phyloP scores from a whole-genome alignment of 257 asterid species.

The Parsonsia alboflavescens region DNA sequence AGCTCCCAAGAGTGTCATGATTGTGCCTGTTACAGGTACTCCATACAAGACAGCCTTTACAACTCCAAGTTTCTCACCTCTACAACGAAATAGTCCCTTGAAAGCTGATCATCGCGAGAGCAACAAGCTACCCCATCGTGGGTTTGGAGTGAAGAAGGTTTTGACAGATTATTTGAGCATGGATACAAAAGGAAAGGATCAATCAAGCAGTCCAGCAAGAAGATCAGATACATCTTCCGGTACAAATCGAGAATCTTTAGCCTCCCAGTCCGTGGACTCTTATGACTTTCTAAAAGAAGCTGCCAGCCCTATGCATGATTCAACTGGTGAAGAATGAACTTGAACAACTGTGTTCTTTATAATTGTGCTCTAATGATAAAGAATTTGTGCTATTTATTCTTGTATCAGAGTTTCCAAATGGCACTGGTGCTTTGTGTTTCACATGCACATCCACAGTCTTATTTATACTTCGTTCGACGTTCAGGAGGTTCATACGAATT shows the following conservation, averaged over 20 bases:
- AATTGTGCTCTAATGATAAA: background rate
- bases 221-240: conserved; percentile 42
- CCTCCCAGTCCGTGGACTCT: conserved; percentile 40
- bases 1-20: conserved; percentile 35
- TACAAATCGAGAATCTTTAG: conserved; percentile 31
- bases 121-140: conserved; percentile 33
- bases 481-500: background rate
- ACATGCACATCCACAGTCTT: background rate
- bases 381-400: conserved; percentile 2
- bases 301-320: conserved; percentile 25
- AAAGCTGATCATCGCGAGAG: conserved; percentile 27
- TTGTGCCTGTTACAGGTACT: conserved; percentile 27
- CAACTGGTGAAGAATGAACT: conserved; percentile 23
- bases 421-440: background rate
- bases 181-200: conserved; percentile 43
- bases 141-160: conserved; percentile 57
- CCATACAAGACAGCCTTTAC: conserved; percentile 43
- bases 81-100: conserved; percentile 36
- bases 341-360: background rate
- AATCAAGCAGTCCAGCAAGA: conserved; percentile 16
- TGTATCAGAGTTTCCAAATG: background rate
- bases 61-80: conserved; percentile 51
- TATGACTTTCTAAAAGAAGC: conserved; percentile 30
- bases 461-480: background rate
- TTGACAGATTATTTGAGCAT: conserved; percentile 62